These are phyloP conservation scores for Ogataea pini DNA, from an alignment of 805 yeast genomes.

Conservation along the genomic window DNA sequence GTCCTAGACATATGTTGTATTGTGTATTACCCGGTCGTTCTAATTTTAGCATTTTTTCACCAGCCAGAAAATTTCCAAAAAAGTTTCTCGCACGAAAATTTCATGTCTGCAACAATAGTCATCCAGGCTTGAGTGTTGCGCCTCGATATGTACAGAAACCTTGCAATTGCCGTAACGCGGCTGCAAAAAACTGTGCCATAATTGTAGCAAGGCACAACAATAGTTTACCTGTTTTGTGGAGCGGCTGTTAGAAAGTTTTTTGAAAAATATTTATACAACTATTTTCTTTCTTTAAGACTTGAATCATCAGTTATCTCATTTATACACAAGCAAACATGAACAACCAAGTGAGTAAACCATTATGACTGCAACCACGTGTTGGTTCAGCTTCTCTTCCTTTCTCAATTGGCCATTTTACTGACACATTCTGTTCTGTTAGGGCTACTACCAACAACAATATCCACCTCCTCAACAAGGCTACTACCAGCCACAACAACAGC, in stretches of 20 bases:
- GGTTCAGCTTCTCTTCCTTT: no score
- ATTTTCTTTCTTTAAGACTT: neutral
- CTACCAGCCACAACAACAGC: constrained; percentile 28
- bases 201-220: constrained; percentile 4
- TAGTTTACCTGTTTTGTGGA: neutral
- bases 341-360: constrained; percentile 6
- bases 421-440: constrained; percentile 10
- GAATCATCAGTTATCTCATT: no score
- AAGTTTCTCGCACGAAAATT: constrained; percentile 1
- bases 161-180: neutral
- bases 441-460: constrained; percentile 24
- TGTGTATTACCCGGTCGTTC: neutral
- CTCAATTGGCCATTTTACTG: neutral
- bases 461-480: constrained; percentile 18
- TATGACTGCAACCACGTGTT: no score
- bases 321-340: constrained; percentile 6
- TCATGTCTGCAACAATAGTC: constrained; percentile 3
- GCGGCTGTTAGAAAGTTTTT: constrained; percentile 2
- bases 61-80: neutral
- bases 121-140: constrained; percentile 2
- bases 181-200: neutral
- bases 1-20: neutral
- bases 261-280: neutral
- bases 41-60: neutral
- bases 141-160: constrained; percentile 1